phyloP scores from a whole-genome alignment of 495 filamentous ascomycete genomes.

The Penicillium crystallinum region DNA sequence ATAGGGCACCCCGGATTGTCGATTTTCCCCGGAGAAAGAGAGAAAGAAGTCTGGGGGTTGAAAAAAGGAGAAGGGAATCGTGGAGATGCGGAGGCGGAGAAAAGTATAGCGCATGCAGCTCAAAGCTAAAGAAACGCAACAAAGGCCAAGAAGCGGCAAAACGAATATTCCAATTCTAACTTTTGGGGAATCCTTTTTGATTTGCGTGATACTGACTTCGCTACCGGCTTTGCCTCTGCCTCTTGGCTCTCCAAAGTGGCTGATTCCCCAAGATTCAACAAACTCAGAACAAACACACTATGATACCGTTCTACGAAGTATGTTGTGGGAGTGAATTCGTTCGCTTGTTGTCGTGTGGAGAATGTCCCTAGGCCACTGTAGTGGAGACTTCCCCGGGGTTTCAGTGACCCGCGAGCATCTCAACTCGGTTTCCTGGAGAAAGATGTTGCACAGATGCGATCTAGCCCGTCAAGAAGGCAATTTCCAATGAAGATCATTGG shows the following conservation, averaged over 20 bases:
- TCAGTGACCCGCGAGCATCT: neutral
- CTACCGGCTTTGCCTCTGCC: neutral
- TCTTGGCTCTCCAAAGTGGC: slow-evolving; percentile 4
- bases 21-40: slow-evolving; percentile 6
- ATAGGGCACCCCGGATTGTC: slow-evolving; percentile 18
- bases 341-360: slow-evolving; percentile 12
- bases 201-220: too few relatives aligned
- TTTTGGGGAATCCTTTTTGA: too few relatives aligned
- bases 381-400: slow-evolving; percentile 6
- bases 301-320: too few relatives aligned
- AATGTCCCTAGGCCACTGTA: slow-evolving; percentile 10
- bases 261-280: neutral
- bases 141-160: slow-evolving; percentile 8
- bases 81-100: slow-evolving; percentile 27
- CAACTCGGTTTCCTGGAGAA: slow-evolving; percentile 9
- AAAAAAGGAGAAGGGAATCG: slow-evolving; percentile 2
- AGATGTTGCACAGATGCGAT: slow-evolving; percentile 1
- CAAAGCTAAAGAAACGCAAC: neutral
- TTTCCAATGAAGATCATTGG: slow-evolving; percentile 10
- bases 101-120: slow-evolving; percentile 15
- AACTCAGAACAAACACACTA: too few relatives aligned
- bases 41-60: slow-evolving; percentile 19
- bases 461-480: too few relatives aligned
- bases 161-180: slow-evolving; percentile 10
- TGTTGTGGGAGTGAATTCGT: neutral